These are phyloP conservation scores for Sporothrix curviconia DNA, from an alignment of 2,329 filamentous ascomycete species.

Conservation along the genomic window DNA sequence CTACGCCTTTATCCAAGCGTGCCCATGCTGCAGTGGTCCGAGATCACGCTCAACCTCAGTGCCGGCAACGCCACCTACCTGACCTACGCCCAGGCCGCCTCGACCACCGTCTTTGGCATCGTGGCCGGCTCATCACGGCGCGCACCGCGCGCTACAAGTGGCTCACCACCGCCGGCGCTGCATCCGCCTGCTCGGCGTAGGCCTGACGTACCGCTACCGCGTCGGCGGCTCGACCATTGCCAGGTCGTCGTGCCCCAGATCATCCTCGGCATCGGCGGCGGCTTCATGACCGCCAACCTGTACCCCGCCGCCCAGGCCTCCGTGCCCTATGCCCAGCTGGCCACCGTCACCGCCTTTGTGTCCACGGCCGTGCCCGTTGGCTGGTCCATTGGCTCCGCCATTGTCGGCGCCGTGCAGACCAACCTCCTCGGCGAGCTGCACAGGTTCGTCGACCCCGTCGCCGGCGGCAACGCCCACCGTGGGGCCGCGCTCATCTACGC, in stretches of 20 bases:
- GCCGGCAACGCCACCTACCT: constrained; percentile 34
- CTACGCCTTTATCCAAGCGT: not conserved
- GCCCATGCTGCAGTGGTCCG: constrained; percentile 34
- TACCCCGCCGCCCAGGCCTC: constrained; percentile 2
- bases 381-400: not conserved
- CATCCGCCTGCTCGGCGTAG: constrained; percentile 42
- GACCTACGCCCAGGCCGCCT: constrained; percentile 28
- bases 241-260: constrained; percentile 43
- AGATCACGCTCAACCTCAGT: constrained; percentile 35
- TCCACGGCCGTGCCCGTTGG: not conserved
- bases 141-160: constrained; percentile 37
- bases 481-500: not conserved
- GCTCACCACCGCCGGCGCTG: constrained; percentile 34
- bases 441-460: not conserved
- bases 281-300: not conserved
- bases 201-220: constrained; percentile 43
- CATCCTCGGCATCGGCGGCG: constrained; percentile 38
- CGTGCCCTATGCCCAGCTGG: constrained; percentile 2
- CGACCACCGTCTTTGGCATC: constrained; percentile 22
- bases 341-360: constrained; percentile 1
- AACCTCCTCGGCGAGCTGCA: not conserved
- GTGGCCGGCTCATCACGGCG: constrained; percentile 36
- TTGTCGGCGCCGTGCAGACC: constrained; percentile 1
- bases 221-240: constrained; percentile 34
- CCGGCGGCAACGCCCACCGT: not conserved